phyloP scores from a whole-genome alignment of 495 filamentous ascomycete genomes.

The Aspergillus carlsbadensis region DNA sequence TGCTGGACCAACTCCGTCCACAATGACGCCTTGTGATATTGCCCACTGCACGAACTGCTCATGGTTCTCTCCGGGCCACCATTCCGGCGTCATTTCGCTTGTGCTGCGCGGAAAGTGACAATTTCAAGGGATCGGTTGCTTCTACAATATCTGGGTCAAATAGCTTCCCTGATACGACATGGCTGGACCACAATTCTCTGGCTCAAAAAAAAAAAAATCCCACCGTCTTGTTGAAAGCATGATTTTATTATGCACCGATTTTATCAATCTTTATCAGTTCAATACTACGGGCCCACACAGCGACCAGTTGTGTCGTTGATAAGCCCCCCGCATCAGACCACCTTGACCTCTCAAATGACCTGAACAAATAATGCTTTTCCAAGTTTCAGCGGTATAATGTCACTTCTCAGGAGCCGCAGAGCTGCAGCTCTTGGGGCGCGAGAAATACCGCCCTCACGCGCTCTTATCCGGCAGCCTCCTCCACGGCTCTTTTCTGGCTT shows the following conservation, averaged over 20 bases:
- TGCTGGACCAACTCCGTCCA: slow-evolving; percentile 58
- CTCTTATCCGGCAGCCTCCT: slow-evolving; percentile 8
- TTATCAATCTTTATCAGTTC: slow-evolving; percentile 22
- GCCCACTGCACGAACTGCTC: slow-evolving; percentile 63
- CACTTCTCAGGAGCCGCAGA: slow-evolving; percentile 28
- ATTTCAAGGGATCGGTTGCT: background rate
- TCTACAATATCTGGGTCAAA: background rate
- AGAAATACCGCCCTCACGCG: slow-evolving; percentile 11
- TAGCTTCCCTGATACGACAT: background rate
- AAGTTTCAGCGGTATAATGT: slow-evolving; percentile 28
- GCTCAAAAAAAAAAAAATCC: background rate
- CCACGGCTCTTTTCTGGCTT: slow-evolving; percentile 67
- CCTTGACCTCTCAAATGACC: slow-evolving; percentile 4
- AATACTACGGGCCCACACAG: slow-evolving; percentile 24
- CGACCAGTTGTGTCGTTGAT: slow-evolving; percentile 20
- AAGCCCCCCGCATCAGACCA: slow-evolving; percentile 31
- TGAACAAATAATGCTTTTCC: slow-evolving; percentile 9
- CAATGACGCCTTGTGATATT: slow-evolving; percentile 51
- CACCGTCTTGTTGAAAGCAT: background rate
- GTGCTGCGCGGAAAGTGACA: background rate
- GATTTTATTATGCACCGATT: background rate
- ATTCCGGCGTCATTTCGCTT: slow-evolving; percentile 31
- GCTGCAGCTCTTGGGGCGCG: slow-evolving; percentile 18
- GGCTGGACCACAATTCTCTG: background rate
- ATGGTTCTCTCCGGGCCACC: slow-evolving; percentile 45